These are phyloP conservation scores for Strobilomyces echinocephalus DNA, from an alignment of 768 basidiomycete species.

Conservation along the genomic window DNA sequence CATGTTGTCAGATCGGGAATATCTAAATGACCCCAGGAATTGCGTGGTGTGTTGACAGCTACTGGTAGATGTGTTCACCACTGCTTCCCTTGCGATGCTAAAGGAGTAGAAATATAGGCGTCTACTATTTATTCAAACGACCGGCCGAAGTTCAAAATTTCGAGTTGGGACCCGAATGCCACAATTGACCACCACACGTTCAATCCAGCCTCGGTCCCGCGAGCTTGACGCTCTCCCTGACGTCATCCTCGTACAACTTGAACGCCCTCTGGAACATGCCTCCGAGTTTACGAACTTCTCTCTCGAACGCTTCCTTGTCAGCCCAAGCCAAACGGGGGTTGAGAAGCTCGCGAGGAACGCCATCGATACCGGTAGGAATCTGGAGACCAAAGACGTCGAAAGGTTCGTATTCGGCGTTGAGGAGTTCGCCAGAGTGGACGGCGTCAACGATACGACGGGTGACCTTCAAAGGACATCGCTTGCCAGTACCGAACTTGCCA, in stretches of 20 bases:
- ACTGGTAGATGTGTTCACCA: neutral
- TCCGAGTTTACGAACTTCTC: conserved; percentile 82
- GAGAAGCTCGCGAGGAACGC: conserved; percentile 87
- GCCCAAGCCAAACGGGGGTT: conserved; percentile 86
- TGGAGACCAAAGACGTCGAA: conserved; percentile 80
- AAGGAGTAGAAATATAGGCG: neutral
- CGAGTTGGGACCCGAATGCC: neutral
- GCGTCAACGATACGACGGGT: conserved; percentile 96
- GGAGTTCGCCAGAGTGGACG: conserved; percentile 90
- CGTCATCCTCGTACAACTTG: conserved; percentile 84
- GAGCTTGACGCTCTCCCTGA: conserved; percentile 69
- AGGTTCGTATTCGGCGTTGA: conserved; percentile 79
- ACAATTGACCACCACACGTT: neutral
- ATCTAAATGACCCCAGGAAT: neutral
- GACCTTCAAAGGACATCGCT: conserved; percentile 93
- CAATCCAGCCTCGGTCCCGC: conserved; percentile 63
- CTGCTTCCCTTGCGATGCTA: neutral
- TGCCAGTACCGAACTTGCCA: conserved; percentile 88
- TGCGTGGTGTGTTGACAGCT: conserved; percentile 22
- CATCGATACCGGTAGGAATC: conserved; percentile 77
- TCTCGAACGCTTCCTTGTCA: conserved; percentile 83
- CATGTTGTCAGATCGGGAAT: conserved; percentile 2
- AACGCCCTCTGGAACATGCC: conserved; percentile 96
- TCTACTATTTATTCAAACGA: conserved; percentile 1
- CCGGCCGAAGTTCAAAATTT: neutral